Evolutionary conservation across 2,329 filamentous ascomycete species (phyloP), one percentile per base, ranked within the genome.

Genomic region (Aciculosporium take): DNA sequence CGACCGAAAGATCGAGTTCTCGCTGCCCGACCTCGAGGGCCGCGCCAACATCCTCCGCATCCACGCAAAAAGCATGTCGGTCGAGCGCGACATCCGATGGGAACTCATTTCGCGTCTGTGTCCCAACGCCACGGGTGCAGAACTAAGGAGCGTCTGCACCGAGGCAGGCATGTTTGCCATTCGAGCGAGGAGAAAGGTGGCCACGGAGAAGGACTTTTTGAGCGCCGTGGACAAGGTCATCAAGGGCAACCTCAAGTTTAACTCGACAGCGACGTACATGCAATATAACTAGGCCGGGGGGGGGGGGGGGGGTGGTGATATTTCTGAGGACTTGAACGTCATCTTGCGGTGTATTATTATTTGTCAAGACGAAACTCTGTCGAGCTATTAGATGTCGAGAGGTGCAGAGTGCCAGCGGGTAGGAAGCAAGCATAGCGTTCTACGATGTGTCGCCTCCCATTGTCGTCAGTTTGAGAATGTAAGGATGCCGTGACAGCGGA

Each of bases 151-250:
- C 67, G 91, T 98, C 46, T 94, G 91, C 52, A 98, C 91, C 7
- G 91, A 98, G 65, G 89, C 91, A 1, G 91, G 91, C 51, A 96
- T 98, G 89, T 98, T 94, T 58, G 91, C 91, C 46, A 95, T 98
- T 50, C 79, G 91, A 36, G 85, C 85, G 29, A 71, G 91, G 60
- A 81, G 91, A 67, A 98, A 98, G 83, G 86, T 98, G 13, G 91
- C 91, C 0, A 89, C 88, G 1, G 91, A 98, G 72, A 96, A 98
- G 75, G 91, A 98, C 66, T 98, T 98, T 67, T 67, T 98, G 53
- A 88, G 85, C 44, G 89, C 91, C 3, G 91, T 98, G 46, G 91
- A 98, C 72, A 98, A 98, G 78, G 91, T 98, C 49, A 96, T 96
- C 70, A 94, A 95, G 76, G 88, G 84, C 54, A 95, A 96, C 65